Conservation (phyloP, 495 filamentous ascomycete species). For the Talaromyces ruber region DNA sequence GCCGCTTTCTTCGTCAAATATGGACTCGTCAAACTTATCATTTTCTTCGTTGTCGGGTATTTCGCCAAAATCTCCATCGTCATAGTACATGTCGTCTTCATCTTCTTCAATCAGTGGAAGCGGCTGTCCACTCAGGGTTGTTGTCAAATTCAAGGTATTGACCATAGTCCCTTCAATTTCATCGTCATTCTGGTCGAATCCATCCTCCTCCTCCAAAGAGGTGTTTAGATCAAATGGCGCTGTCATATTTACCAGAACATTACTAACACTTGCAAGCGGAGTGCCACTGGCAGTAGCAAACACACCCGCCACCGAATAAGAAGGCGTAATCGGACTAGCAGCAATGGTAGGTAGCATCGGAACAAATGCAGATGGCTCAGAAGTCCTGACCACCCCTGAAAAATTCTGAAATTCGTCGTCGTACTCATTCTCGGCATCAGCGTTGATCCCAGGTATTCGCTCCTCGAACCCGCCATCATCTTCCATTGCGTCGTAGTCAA, state of each 20-base stretch:
- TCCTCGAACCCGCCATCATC: constrained; percentile 70
- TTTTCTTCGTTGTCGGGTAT: constrained; percentile 39
- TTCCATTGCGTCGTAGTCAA: constrained; percentile 59
- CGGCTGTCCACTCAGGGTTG: neutral
- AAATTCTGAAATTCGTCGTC: constrained; percentile 35
- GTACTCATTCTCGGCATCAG: constrained; percentile 45
- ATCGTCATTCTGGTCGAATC: neutral
- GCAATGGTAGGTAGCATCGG: constrained; percentile 29
- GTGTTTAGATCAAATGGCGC: constrained; percentile 8
- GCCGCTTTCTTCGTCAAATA: constrained; percentile 61
- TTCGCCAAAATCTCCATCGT: constrained; percentile 65
- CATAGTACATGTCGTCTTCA: constrained; percentile 75
- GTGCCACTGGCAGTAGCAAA: neutral
- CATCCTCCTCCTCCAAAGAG: neutral
- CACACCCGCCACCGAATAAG: constrained; percentile 10
- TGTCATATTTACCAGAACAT: constrained; percentile 20
- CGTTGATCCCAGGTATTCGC: constrained; percentile 65
- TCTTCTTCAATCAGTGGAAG: constrained; percentile 19
- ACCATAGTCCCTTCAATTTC: neutral
- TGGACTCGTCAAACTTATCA: constrained; percentile 61
- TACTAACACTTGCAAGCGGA: constrained; percentile 14
- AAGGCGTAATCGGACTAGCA: constrained; percentile 26
- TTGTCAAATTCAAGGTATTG: neutral
- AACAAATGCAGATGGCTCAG: constrained; percentile 26
- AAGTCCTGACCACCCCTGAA: constrained; percentile 19